Evolutionary conservation across 2,329 filamentous ascomycete species (phyloP).

Genomic region (Myriosclerotinia duriaeana): DNA sequence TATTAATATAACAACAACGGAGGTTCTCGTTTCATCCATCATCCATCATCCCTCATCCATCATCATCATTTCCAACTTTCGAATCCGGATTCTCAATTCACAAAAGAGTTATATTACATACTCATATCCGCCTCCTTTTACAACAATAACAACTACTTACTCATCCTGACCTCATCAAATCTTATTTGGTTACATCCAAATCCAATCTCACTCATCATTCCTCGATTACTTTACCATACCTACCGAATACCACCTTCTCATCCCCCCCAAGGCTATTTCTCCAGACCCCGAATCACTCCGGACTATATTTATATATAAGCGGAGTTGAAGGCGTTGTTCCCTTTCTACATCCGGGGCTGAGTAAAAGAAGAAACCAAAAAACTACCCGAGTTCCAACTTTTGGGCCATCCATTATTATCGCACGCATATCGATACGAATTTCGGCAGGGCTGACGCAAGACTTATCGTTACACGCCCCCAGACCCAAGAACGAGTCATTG

Average conservation of each 20-base stretch:
- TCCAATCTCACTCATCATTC: conserved; percentile 13
- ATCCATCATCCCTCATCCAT: too few relatives aligned
- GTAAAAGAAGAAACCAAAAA: neutral
- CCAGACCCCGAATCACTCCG: conserved; percentile 18
- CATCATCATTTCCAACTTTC: neutral
- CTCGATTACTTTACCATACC: neutral
- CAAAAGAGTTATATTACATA: conserved; percentile 10
- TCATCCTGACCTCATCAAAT: conserved; percentile 19
- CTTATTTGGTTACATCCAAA: conserved; percentile 1
- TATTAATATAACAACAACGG: conserved; percentile 14
- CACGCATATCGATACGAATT: conserved; percentile 13
- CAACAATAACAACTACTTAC: neutral
- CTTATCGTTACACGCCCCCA: conserved; percentile 18
- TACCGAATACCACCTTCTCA: neutral
- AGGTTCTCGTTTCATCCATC: conserved; percentile 12
- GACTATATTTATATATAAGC: conserved; percentile 21
- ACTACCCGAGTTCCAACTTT: conserved; percentile 10
- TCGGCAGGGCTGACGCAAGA: conserved; percentile 23
- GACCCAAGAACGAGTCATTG: neutral
- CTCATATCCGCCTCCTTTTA: conserved; percentile 1
- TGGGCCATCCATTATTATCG: conserved; percentile 1
- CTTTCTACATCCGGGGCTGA: conserved; percentile 1
- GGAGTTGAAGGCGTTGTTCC: neutral
- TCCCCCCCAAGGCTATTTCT: conserved; percentile 5
- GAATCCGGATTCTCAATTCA: neutral